Conservation (phyloP, 78 protist species). For the Cyanophora paradoxa region DNA sequence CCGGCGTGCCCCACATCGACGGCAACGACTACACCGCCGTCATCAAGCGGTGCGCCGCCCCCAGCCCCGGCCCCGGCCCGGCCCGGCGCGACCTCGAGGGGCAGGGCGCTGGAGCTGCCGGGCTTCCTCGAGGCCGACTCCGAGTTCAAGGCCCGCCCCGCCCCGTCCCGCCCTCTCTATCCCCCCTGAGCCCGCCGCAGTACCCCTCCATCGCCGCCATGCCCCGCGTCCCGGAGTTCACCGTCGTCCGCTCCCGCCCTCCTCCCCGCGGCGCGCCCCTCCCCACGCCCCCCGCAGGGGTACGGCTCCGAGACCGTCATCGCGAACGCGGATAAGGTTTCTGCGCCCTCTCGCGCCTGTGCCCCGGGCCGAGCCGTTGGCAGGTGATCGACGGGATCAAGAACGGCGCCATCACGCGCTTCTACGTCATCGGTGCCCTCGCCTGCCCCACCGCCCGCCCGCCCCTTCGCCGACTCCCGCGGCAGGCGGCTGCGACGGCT, state of each 20-base stretch:
- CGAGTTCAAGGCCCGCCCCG: background rate
- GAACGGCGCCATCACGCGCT: conserved; percentile 43
- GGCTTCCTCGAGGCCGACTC: conserved; percentile 18
- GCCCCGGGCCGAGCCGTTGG: too few relatives aligned
- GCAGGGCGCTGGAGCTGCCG: conserved; percentile 10
- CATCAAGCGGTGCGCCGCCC: background rate
- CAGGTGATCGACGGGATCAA: conserved; percentile 54
- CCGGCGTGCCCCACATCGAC: conserved; percentile 28
- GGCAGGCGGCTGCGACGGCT: conserved; percentile 87
- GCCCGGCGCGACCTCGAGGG: too few relatives aligned
- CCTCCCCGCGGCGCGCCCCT: too few relatives aligned
- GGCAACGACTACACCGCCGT: conserved; percentile 6
- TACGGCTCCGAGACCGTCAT: too few relatives aligned
- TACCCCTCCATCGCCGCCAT: background rate
- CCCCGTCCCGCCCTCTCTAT: background rate
- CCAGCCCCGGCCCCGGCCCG: background rate
- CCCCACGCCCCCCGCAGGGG: too few relatives aligned
- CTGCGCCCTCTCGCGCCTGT: too few relatives aligned
- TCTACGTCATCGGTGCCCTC: conserved; percentile 74
- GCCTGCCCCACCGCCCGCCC: too few relatives aligned
- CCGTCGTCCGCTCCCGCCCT: too few relatives aligned
- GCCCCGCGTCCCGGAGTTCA: background rate
- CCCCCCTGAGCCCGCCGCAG: background rate
- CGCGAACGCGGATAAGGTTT: background rate
- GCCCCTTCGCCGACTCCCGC: too few relatives aligned